Base-by-base conservation (phyloP, 2,329 filamentous ascomycete genomes). In the Passalora sequoiae region DNA sequence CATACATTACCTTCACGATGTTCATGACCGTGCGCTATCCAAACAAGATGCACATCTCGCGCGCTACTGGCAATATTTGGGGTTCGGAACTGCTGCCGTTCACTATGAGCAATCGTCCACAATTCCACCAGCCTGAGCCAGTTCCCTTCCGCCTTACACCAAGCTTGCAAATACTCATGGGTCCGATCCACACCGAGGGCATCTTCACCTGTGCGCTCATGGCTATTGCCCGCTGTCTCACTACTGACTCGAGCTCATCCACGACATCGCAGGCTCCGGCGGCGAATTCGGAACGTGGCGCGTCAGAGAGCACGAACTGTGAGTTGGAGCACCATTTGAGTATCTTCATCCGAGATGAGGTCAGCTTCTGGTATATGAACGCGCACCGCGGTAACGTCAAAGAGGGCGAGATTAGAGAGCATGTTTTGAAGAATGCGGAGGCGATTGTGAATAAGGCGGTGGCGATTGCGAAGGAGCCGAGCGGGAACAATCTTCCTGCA, bases 1-100 rank as follows among this genome's bases (percentile, higher is more conserved):
- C 92, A 1, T 98, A 98, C 70, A 95, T 98, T 85, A 97, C 92
- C 3, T 98, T 97, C 63, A 84, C 96, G 46, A 84, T 99, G 71
- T 91, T 91, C 70, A 97, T 98, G 81, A 88, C 91, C 63, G 88
- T 88, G 64, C 86, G 92, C 21, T 95, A 92, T 66, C 94, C 92
- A 4, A 88, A 89, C 67, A 98, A 98, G 75, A 84, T 97, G 66
- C 84, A 86, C 67, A 94, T 98, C 60, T 84, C 88, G 8, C 83
- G 89, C 17, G 78, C 79, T 21, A 89, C 84, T 4, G 94, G 94
- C 53, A 92, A 94, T 60, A 86, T 98, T 55, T 98, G 94, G 94
- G 89, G 89, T 36, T 88, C 88, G 6, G 92, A 99, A 66, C 75
- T 97, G 40, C 86, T 97, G 68, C 88, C 92, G 0, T 85, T 83